Base-by-base conservation (phyloP, 495 filamentous ascomycete genomes). In the Xylaria scruposa region DNA sequence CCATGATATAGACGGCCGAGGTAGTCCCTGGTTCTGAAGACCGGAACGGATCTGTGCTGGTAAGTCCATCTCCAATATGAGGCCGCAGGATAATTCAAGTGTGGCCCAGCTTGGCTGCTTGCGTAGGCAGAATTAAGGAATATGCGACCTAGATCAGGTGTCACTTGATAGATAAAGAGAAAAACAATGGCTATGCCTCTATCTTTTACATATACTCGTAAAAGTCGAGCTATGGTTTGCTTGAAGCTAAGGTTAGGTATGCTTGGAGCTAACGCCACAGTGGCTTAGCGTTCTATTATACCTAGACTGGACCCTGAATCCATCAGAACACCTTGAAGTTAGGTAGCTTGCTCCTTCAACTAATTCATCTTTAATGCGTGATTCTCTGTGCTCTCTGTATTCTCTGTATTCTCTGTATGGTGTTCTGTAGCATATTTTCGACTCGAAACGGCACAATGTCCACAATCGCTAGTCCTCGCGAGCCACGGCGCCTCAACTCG, bases 381-480 rank as follows among this genome's bases (percentile, higher is more conserved):
- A 15, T 38, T 46, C 38, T 21, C n/a, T 19, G 15, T 29, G n/a
- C 5, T 58, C n/a, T n/a, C n/a, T n/a, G n/a, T n/a, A n/a, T n/a
- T n/a, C n/a, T n/a, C n/a, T n/a, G n/a, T n/a, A n/a, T n/a, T n/a
- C 33, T 42, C 54, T 31, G 6, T 58, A 13, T 31, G 2, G 15
- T 33, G 2, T 36, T 62, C n/a, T 61, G 0, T 7, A 5, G 13
- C 49, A 42, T 38, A 40, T 42, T 21, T 15, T 17, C n/a, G 9
- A 31, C 24, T 36, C 33, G n/a, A 47, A 66, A 21, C 44, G n/a
- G 24, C 9, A 83, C 68, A 58, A 97, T 96, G 93, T 94, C 94
- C 19, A 94, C 92, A 44, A 91, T 91, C 71, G 90, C 92, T 53
- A 90, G 91, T 56, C 91, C 91, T 26, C 89, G 91, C 67, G 90